phyloP scores from a whole-genome alignment of 768 basidiomycete genomes.

The Tricholoma saponaceum region DNA sequence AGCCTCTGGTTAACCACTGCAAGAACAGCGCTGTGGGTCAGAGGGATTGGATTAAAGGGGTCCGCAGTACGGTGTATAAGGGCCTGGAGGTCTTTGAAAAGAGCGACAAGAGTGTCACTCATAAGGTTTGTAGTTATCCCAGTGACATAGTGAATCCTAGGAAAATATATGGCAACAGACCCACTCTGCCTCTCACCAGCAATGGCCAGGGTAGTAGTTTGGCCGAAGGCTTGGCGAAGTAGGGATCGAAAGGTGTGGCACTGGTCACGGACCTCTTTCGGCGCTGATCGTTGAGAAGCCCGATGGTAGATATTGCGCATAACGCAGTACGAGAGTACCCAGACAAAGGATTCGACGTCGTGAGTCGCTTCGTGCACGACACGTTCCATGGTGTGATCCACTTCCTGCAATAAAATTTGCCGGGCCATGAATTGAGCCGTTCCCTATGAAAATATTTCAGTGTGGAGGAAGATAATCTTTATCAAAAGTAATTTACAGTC shows the following conservation, averaged over 20 bases:
- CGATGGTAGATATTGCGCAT: not conserved
- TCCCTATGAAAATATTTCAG: not conserved
- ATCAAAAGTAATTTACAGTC: too few species aligned
- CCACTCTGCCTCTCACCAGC: too few species aligned
- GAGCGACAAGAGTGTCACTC: not conserved
- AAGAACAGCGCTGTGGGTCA: not conserved
- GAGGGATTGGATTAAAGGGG: not conserved
- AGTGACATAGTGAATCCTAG: too few species aligned
- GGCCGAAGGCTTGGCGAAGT: too few species aligned
- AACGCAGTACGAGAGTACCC: constrained; percentile 1
- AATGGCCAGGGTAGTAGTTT: too few species aligned
- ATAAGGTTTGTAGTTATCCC: not conserved
- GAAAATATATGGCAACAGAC: too few species aligned
- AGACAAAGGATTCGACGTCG: constrained; percentile 6
- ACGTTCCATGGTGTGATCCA: not conserved
- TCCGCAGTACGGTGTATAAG: not conserved
- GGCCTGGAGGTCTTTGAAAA: not conserved
- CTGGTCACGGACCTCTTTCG: not conserved
- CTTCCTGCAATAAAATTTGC: not conserved
- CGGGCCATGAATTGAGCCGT: not conserved
- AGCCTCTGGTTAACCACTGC: not conserved
- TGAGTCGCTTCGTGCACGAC: not conserved
- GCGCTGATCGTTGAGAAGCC: not conserved
- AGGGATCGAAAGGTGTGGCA: too few species aligned
- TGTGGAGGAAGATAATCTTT: too few species aligned